Percentiles rank a stretch among this genome's conserved stretches.
These are phyloP conservation scores for Acrodontium crateriforme DNA, from an alignment of 2,329 filamentous ascomycete species.

Conservation along the genomic window DNA sequence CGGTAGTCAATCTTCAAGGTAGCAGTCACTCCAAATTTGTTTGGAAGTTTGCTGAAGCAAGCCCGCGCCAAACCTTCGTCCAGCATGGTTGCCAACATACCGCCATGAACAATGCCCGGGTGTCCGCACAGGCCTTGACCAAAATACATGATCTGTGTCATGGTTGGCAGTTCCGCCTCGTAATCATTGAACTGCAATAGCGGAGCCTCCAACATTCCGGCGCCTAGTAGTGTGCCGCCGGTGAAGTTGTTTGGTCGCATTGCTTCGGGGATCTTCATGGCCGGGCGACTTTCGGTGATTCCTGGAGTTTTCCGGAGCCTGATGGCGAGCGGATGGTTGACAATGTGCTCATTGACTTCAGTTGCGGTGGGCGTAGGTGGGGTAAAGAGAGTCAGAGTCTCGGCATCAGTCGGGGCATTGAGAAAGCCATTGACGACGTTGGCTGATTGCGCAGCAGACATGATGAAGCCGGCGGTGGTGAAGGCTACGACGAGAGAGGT, in stretches of 20 bases:
- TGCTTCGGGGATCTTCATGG: constrained; percentile 65
- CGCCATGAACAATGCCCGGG: constrained; percentile 80
- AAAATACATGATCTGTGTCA: constrained; percentile 60
- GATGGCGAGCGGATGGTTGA: constrained; percentile 59
- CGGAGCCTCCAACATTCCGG: constrained; percentile 64
- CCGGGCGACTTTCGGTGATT: constrained; percentile 66
- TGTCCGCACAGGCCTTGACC: constrained; percentile 76
- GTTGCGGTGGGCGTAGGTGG: constrained; percentile 37
- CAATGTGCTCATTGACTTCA: constrained; percentile 60
- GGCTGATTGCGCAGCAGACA: constrained; percentile 41
- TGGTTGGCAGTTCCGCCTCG: constrained; percentile 38
- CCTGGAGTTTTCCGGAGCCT: constrained; percentile 52
- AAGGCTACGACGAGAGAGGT: constrained; percentile 35
- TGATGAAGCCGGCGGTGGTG: constrained; percentile 42
- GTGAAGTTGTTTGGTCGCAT: constrained; percentile 67
- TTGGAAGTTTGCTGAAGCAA: constrained; percentile 77
- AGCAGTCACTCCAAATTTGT: constrained; percentile 75
- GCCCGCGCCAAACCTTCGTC: constrained; percentile 82
- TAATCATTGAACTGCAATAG: constrained; percentile 61
- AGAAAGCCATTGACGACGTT: constrained; percentile 36
- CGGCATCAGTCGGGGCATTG: constrained; percentile 51
- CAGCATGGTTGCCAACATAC: constrained; percentile 77
- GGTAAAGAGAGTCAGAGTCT: constrained; percentile 54
- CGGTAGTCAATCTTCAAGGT: constrained; percentile 73
- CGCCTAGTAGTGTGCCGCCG: constrained; percentile 61